phyloP scores from a whole-genome alignment of 2,329 filamentous ascomycete species.

The Paracoccidioides lutzii region DNA sequence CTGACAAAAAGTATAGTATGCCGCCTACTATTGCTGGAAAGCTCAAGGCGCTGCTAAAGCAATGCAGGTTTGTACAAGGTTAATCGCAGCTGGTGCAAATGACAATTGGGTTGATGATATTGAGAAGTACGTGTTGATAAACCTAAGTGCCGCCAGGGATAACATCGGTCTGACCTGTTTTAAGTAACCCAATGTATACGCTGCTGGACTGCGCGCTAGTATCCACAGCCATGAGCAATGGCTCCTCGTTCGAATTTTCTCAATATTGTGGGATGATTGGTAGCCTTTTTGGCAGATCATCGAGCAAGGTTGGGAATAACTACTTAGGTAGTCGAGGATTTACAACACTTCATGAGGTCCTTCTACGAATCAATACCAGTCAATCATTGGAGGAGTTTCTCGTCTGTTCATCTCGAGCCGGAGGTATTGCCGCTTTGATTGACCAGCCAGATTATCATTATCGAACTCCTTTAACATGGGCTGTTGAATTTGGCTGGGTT shows the following conservation, averaged over 20 bases:
- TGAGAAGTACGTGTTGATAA: conserved; percentile 2
- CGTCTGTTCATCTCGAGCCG: not conserved
- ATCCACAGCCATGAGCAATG: conserved; percentile 1
- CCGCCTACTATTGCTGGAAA: conserved; percentile 1
- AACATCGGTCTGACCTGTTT: not conserved
- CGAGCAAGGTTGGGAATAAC: not conserved
- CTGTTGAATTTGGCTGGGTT: conserved; percentile 2
- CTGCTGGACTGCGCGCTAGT: conserved; percentile 1
- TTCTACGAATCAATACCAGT: not conserved
- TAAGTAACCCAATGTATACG: not conserved
- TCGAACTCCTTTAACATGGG: conserved; percentile 3
- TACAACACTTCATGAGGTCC: conserved; percentile 1
- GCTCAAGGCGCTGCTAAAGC: not conserved
- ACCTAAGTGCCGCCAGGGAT: not conserved
- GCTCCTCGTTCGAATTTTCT: not conserved
- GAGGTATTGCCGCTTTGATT: not conserved
- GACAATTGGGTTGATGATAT: conserved; percentile 6
- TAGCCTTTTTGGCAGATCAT: not conserved
- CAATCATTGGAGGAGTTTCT: conserved; percentile 2
- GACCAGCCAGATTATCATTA: conserved; percentile 1
- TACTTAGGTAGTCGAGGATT: conserved; percentile 1
- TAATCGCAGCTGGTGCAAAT: not conserved
- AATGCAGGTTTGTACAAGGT: not conserved
- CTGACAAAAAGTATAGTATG: too few species aligned
- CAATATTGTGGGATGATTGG: too few species aligned